A percentile compares a stretch with the other conserved stretches of the same genome.
Evolutionary conservation across 148 eudicot genomes (phyloP).

Genomic region (Amaranthus hypochondriacus): DNA sequence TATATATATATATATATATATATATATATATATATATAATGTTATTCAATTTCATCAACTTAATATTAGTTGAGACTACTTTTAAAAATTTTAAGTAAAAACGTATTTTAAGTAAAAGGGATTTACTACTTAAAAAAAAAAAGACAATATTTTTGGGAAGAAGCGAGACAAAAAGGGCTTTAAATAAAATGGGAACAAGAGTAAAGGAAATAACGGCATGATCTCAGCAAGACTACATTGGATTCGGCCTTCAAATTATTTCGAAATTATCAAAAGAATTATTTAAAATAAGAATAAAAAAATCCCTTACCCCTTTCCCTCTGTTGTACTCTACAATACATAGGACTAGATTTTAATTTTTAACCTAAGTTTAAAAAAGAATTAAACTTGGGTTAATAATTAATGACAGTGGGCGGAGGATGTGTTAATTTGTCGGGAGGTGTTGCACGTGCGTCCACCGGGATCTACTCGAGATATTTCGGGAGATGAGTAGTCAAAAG

Average conservation of each 20-base stretch:
- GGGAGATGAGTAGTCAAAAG: slow-evolving; percentile 48
- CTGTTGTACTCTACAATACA: neutral
- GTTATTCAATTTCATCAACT: too few relatives aligned
- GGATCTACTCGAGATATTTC: slow-evolving; percentile 46
- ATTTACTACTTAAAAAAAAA: neutral
- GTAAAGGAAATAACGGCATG: slow-evolving; percentile 36
- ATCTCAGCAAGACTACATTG: slow-evolving; percentile 24
- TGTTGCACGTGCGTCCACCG: slow-evolving; percentile 61
- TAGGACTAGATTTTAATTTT: neutral
- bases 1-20: too few relatives aligned
- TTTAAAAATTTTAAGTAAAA: too few relatives aligned
- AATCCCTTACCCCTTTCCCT: neutral
- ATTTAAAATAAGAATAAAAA: slow-evolving; percentile 3
- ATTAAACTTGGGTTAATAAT: neutral
- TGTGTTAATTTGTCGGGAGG: slow-evolving; percentile 31
- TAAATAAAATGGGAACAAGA: slow-evolving; percentile 36
- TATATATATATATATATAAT: too few relatives aligned
- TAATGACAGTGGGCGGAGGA: slow-evolving; percentile 8
- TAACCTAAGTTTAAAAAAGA: slow-evolving; percentile 23
- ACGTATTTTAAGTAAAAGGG: too few relatives aligned
- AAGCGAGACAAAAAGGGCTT: slow-evolving; percentile 20
- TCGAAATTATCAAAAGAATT: slow-evolving; percentile 15
- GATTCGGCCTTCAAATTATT: slow-evolving; percentile 16
- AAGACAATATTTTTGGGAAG: neutral
- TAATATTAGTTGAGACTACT: too few relatives aligned